Evolutionary conservation across 176 grass and related monocot species (phyloP).

Genomic region (Aechmea fasciata): DNA sequence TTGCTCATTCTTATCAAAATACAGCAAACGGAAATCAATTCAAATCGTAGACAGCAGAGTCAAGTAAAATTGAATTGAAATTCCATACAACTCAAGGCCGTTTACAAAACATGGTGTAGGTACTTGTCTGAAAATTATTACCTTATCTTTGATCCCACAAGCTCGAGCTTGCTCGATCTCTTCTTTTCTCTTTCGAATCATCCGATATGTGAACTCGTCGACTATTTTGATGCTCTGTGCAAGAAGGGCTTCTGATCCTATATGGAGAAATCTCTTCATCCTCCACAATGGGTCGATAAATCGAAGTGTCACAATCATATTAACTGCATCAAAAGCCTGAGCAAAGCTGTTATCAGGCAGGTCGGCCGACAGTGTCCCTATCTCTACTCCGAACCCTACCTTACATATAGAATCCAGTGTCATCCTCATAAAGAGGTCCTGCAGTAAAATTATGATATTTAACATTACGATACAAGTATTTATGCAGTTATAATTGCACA

Average conservation of each 20-base stretch:
- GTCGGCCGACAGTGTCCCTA: slow-evolving; percentile 67
- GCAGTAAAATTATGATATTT: slow-evolving; percentile 11
- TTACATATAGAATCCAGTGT: slow-evolving; percentile 89
- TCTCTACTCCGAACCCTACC: slow-evolving; percentile 82
- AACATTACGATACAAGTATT: background rate
- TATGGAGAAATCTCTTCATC: slow-evolving; percentile 56
- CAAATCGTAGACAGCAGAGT: no score
- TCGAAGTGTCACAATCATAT: slow-evolving; percentile 74
- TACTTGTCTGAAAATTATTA: background rate
- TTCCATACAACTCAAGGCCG: no score
- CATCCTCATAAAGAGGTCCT: slow-evolving; percentile 94
- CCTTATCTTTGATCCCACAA: slow-evolving; percentile 45
- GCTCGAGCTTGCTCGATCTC: slow-evolving; percentile 57
- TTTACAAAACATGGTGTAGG: background rate
- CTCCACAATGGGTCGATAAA: slow-evolving; percentile 87
- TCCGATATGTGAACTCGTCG: slow-evolving; percentile 76
- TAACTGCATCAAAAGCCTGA: slow-evolving; percentile 67
- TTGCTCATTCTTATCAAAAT: no score
- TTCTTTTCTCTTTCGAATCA: slow-evolving; percentile 63
- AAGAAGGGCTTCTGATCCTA: slow-evolving; percentile 70
- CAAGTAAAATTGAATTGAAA: no score
- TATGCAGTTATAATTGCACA: background rate
- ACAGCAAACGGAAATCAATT: no score
- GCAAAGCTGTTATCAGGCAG: slow-evolving; percentile 81
- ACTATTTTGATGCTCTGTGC: slow-evolving; percentile 78